These are phyloP conservation scores for Drechslerella dactyloides DNA, from an alignment of 2,329 filamentous ascomycete genomes.

Conservation along the genomic window DNA sequence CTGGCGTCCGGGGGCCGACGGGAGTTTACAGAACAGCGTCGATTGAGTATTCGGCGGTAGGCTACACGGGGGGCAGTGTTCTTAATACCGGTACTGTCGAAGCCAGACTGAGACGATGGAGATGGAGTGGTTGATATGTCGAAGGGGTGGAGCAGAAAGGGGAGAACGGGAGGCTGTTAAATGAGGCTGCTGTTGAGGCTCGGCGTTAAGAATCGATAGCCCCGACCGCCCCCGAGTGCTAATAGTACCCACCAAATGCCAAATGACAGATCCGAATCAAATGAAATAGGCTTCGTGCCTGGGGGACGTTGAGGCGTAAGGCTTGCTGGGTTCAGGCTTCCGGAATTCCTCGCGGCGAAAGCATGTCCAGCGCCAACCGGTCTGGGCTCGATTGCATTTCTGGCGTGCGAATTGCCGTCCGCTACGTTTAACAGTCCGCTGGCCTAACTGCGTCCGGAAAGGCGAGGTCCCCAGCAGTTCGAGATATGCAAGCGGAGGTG, in stretches of 20 bases:
- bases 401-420: too few species aligned
- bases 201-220: background rate
- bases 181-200: background rate
- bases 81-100: too few species aligned
- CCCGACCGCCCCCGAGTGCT: too few species aligned
- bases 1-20: slow-evolving; percentile 1
- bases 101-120: too few species aligned
- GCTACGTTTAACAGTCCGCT: slow-evolving; percentile 3
- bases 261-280: too few species aligned
- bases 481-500: slow-evolving; percentile 6
- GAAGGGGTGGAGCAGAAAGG: slow-evolving; percentile 23
- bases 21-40: background rate
- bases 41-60: background rate
- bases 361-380: background rate
- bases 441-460: slow-evolving; percentile 7
- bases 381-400: background rate
- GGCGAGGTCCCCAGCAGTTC: background rate
- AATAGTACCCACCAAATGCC: too few species aligned
- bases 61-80: too few species aligned
- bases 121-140: too few species aligned
- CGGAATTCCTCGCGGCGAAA: slow-evolving; percentile 11
- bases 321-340: slow-evolving; percentile 5
- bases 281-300: too few species aligned
- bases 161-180: slow-evolving; percentile 1
- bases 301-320: too few species aligned